Percentiles rank a stretch among this genome's conserved stretches.
Evolutionary conservation across 73 alveolate genomes (phyloP).

Genomic region (Paramecium primaurelia): DNA sequence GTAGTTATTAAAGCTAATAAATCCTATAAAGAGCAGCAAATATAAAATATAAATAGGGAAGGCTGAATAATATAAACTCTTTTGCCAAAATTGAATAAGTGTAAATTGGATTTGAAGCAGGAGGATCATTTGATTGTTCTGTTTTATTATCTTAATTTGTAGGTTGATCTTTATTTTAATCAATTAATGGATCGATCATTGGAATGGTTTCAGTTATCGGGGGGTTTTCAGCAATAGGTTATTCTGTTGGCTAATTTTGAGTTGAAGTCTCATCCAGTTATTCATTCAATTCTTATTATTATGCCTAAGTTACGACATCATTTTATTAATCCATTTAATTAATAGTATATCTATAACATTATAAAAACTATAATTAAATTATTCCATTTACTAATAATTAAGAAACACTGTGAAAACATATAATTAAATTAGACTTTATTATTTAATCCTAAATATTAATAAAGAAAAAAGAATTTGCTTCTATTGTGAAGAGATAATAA

Average conservation of each 20-base stretch:
- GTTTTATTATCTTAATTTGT: background rate
- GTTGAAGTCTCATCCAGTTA: background rate
- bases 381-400: background rate
- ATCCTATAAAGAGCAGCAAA: conserved; percentile 25
- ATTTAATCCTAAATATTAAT: background rate
- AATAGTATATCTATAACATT: background rate
- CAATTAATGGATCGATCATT: background rate
- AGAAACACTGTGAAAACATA: background rate
- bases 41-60: conserved; percentile 5
- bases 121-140: background rate
- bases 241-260: background rate
- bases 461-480: background rate
- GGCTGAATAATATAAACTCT: background rate
- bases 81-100: background rate
- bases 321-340: background rate
- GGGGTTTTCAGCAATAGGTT: background rate
- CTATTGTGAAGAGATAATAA: background rate
- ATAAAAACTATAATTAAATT: background rate
- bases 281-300: background rate
- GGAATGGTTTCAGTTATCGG: background rate
- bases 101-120: background rate
- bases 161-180: background rate
- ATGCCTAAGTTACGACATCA: background rate
- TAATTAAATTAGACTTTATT: background rate
- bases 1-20: background rate